A percentile compares a stretch with the other conserved stretches of the same genome.
phyloP scores from a whole-genome alignment of 2,329 filamentous ascomycete species.

The Scleromitrula shiraiana region DNA sequence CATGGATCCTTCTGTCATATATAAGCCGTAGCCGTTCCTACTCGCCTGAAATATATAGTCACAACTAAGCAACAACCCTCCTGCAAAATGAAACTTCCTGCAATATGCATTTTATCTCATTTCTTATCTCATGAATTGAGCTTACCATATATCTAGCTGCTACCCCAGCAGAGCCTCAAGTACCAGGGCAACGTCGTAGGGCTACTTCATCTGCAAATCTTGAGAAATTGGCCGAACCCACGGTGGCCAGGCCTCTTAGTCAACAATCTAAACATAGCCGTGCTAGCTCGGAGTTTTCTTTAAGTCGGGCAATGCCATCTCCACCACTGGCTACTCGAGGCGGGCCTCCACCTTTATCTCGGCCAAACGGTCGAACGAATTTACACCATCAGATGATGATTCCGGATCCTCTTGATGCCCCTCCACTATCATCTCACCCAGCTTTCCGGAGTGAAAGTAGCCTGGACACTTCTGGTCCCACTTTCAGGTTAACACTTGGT shows the following conservation, averaged over 20 bases:
- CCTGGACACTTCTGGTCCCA: constrained; percentile 17
- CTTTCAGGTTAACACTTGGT: constrained; percentile 9
- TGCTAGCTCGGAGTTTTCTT: constrained; percentile 62
- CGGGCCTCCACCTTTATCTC: constrained; percentile 25
- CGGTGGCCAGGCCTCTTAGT: constrained; percentile 45
- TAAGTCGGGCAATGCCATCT: constrained; percentile 45
- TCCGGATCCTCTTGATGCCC: constrained; percentile 25
- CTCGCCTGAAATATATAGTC: too few species aligned
- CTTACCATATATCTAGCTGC: constrained; percentile 1
- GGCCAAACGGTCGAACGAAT: constrained; percentile 28
- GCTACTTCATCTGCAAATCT: constrained; percentile 56
- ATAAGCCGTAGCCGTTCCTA: too few species aligned
- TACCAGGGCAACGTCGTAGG: constrained; percentile 41
- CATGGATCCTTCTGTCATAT: too few species aligned
- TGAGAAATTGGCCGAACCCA: constrained; percentile 44
- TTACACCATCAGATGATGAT: constrained; percentile 24
- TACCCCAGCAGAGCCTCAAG: constrained; percentile 18
- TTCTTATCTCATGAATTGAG: not conserved
- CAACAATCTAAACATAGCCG: constrained; percentile 60
- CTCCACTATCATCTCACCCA: constrained; percentile 27
- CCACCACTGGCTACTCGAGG: constrained; percentile 33
- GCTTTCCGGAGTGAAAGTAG: constrained; percentile 25
- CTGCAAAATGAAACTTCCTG: too few species aligned
- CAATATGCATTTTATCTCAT: not conserved
- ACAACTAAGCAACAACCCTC: too few species aligned